Conservation (phyloP, 1,139 yeast genomes). For the Blastobotrys ciferrii region DNA sequence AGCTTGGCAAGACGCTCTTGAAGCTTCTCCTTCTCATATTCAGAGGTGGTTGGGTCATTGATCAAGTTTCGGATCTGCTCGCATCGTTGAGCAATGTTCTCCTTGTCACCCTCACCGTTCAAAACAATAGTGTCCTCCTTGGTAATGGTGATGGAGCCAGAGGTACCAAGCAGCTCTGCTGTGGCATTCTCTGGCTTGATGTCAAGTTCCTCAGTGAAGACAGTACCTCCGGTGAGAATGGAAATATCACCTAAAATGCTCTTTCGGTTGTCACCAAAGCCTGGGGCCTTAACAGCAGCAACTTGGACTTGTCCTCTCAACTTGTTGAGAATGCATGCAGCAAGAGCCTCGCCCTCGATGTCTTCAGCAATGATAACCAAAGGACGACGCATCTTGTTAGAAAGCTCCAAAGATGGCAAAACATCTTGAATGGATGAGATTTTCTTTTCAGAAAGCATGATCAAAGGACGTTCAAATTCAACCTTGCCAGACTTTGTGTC, state of each 20-base stretch:
- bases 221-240: constrained; percentile 95
- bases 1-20: constrained; percentile 98
- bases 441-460: constrained; percentile 91
- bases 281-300: constrained; percentile 98
- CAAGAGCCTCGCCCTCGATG: constrained; percentile 97
- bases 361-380: constrained; percentile 94
- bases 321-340: constrained; percentile 97
- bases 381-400: constrained; percentile 95
- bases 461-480: constrained; percentile 92
- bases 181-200: constrained; percentile 97
- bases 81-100: constrained; percentile 82
- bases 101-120: constrained; percentile 95
- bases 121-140: constrained; percentile 96
- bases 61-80: constrained; percentile 92
- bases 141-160: constrained; percentile 91
- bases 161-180: constrained; percentile 85
- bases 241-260: constrained; percentile 97
- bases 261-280: constrained; percentile 99
- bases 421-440: constrained; percentile 89
- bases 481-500: constrained; percentile 95
- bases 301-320: constrained; percentile 99
- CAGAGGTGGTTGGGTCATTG: constrained; percentile 70
- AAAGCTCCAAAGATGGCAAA: constrained; percentile 89
- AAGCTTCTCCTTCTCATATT: constrained; percentile 95
- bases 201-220: constrained; percentile 97